phyloP scores from a whole-genome alignment of 345 rosid genomes.

The Zanthoxylum bungeanum region DNA sequence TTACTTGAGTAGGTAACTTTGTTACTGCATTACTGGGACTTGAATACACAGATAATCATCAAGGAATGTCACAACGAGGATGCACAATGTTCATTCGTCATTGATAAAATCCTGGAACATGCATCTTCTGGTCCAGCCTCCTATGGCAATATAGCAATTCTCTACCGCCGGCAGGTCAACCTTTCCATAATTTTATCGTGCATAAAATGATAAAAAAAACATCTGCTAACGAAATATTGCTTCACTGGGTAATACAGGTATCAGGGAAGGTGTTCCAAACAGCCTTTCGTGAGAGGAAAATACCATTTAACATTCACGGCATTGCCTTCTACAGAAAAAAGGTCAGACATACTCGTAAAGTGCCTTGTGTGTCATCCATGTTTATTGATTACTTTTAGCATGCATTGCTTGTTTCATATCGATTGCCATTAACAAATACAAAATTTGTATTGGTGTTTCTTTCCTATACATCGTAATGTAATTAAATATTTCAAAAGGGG shows the following conservation, averaged over 20 bases:
- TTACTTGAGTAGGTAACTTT: slow-evolving; percentile 6
- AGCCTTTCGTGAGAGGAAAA: slow-evolving; percentile 78
- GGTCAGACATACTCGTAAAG: slow-evolving; percentile 33
- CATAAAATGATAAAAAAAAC: slow-evolving; percentile 1
- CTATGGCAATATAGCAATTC: slow-evolving; percentile 73
- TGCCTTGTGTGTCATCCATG: background rate
- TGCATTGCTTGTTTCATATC: background rate
- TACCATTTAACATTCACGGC: slow-evolving; percentile 91
- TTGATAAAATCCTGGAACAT: slow-evolving; percentile 82
- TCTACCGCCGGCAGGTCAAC: slow-evolving; percentile 92
- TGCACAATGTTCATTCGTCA: slow-evolving; percentile 84
- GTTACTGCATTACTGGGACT: slow-evolving; percentile 16
- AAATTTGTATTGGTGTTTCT: background rate
- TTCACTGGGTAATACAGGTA: slow-evolving; percentile 46
- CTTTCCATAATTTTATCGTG: slow-evolving; percentile 15
- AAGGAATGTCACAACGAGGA: slow-evolving; percentile 87
- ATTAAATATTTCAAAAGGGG: background rate
- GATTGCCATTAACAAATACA: background rate
- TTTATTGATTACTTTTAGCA: background rate
- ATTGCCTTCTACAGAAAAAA: slow-evolving; percentile 94
- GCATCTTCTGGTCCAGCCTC: slow-evolving; percentile 41
- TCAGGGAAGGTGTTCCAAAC: slow-evolving; percentile 83
- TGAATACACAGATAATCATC: slow-evolving; percentile 51
- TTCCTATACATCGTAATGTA: background rate
- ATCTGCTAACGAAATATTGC: slow-evolving; percentile 13